Conservation (phyloP, 2,329 filamentous ascomycete species). For the Pseudocercospora vitis region DNA sequence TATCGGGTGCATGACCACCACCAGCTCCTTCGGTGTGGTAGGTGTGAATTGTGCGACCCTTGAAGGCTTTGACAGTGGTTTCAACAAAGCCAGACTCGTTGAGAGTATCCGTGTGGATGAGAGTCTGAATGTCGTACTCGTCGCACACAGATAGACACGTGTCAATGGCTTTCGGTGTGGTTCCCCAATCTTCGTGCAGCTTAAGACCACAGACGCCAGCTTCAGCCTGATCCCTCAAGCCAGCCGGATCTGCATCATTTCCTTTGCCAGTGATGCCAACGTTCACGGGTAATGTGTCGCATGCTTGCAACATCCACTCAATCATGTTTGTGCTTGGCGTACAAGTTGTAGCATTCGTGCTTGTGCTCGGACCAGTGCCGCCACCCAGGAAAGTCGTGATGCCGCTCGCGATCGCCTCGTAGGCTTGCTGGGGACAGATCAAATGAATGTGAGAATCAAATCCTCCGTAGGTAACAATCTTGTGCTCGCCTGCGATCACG, state of each 20-base stretch:
- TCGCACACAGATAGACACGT: slow-evolving; percentile 79
- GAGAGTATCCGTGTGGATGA: slow-evolving; percentile 93
- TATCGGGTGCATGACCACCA: slow-evolving; percentile 91
- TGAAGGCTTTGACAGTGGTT: slow-evolving; percentile 81
- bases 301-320: slow-evolving; percentile 84
- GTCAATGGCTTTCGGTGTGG: slow-evolving; percentile 87
- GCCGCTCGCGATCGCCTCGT: slow-evolving; percentile 79
- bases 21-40: slow-evolving; percentile 97
- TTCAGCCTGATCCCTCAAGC: slow-evolving; percentile 74
- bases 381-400: slow-evolving; percentile 90
- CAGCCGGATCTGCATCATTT: slow-evolving; percentile 72
- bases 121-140: slow-evolving; percentile 85
- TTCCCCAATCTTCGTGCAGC: slow-evolving; percentile 94
- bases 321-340: slow-evolving; percentile 83
- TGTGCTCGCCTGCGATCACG: slow-evolving; percentile 84
- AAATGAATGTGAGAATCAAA: slow-evolving; percentile 91
- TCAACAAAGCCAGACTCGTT: slow-evolving; percentile 98
- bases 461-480: slow-evolving; percentile 87
- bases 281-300: slow-evolving; percentile 79
- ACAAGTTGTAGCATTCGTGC: slow-evolving; percentile 88
- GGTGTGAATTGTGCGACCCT: slow-evolving; percentile 84
- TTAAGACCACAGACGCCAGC: slow-evolving; percentile 90
- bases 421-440: slow-evolving; percentile 88
- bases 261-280: slow-evolving; percentile 91
- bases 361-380: slow-evolving; percentile 88